Conservation (phyloP, 2,329 filamentous ascomycete species). For the Aureobasidium pullulans region DNA sequence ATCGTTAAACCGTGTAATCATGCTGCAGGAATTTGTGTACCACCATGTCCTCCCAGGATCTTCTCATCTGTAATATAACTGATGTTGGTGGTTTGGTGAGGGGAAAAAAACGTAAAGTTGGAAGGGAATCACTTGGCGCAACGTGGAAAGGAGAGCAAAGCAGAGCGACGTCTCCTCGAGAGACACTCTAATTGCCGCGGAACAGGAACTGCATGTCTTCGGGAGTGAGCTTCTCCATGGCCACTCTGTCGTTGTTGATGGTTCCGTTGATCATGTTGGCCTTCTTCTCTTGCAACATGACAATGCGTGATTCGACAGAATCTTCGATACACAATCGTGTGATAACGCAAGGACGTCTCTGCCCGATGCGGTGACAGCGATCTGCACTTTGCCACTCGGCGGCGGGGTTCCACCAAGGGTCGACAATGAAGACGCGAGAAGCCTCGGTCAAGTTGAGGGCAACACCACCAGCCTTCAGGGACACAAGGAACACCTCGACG, state of each 20-base stretch:
- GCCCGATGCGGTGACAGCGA: constrained; percentile 78
- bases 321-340: constrained; percentile 95
- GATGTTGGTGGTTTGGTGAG: not conserved
- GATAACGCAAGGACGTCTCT: constrained; percentile 87
- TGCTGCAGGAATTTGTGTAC: not conserved
- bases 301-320: constrained; percentile 92
- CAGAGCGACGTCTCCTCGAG: not conserved
- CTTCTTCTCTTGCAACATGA: constrained; percentile 96
- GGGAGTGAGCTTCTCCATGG: constrained; percentile 82
- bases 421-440: constrained; percentile 89
- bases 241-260: constrained; percentile 84
- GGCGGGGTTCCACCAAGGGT: constrained; percentile 99
- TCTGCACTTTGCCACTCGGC: constrained; percentile 98
- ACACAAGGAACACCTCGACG: constrained; percentile 93
- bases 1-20: constrained; percentile 2
- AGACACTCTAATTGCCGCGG: constrained; percentile 47
- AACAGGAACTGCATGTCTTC: constrained; percentile 97
- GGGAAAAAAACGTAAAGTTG: not conserved
- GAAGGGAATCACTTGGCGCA: not conserved
- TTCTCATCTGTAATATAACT: not conserved
- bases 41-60: not conserved
- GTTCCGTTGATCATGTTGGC: constrained; percentile 96
- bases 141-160: not conserved
- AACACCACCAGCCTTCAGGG: constrained; percentile 90
- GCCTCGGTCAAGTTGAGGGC: constrained; percentile 93